phyloP scores from a whole-genome alignment of 2,329 filamentous ascomycete genomes.

The Exutisphaerella laricina region DNA sequence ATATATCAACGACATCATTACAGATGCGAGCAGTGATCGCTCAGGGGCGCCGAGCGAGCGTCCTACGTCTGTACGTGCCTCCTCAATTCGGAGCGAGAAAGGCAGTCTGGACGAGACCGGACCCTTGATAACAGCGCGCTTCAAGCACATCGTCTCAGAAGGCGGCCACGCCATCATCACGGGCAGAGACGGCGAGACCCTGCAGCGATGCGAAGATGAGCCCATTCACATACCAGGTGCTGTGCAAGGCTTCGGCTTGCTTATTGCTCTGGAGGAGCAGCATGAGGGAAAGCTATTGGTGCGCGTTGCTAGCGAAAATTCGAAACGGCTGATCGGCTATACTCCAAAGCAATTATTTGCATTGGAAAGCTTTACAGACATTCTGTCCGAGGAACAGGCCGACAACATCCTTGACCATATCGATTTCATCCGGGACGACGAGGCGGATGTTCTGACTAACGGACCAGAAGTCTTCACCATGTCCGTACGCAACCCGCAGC shows the following conservation, averaged over 20 bases:
- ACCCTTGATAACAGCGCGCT: slow-evolving; percentile 63
- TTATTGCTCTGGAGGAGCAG: slow-evolving; percentile 69
- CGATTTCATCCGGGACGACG: slow-evolving; percentile 80
- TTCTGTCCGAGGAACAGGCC: slow-evolving; percentile 74
- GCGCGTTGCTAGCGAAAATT: slow-evolving; percentile 76
- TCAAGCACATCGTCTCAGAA: slow-evolving; percentile 70
- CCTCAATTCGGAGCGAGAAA: slow-evolving; percentile 33
- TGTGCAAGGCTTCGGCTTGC: slow-evolving; percentile 70
- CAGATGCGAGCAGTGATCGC: slow-evolving; percentile 16
- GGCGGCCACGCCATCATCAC: slow-evolving; percentile 79
- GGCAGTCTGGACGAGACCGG: slow-evolving; percentile 40
- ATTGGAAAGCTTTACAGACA: slow-evolving; percentile 71
- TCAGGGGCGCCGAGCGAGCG: slow-evolving; percentile 21
- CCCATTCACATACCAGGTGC: slow-evolving; percentile 84
- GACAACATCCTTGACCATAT: slow-evolving; percentile 81
- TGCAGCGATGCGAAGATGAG: slow-evolving; percentile 84
- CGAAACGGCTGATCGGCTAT: slow-evolving; percentile 67
- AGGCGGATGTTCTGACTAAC: slow-evolving; percentile 65
- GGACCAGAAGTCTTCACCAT: slow-evolving; percentile 84
- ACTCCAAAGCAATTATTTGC: slow-evolving; percentile 69
- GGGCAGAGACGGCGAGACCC: slow-evolving; percentile 62
- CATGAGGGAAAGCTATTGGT: slow-evolving; percentile 61
- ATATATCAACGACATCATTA: slow-evolving; percentile 20
- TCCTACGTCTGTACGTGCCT: slow-evolving; percentile 23
- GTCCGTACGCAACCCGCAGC: slow-evolving; percentile 57